Percentiles rank a stretch among this genome's conserved stretches.
Evolutionary conservation across 1,284 basidiomycete genomes (phyloP).

Genomic region (Erythrobasidium hasegawianum): DNA sequence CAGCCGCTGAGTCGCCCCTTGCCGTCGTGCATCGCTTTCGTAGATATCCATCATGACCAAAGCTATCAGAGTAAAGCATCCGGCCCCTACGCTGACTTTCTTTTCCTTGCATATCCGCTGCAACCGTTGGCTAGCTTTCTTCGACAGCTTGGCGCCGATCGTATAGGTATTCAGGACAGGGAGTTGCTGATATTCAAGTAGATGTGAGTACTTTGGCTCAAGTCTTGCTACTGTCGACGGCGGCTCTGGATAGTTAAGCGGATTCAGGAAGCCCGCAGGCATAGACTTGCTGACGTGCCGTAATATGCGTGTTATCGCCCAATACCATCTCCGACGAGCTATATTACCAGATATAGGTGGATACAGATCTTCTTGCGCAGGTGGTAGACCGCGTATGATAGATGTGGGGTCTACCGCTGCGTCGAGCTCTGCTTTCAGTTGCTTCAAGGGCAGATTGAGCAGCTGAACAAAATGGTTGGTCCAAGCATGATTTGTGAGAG

Average conservation of each 20-base stretch:
- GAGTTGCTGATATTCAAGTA: slow-evolving; percentile 9
- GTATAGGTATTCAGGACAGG: slow-evolving; percentile 15
- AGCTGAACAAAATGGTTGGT: slow-evolving; percentile 13
- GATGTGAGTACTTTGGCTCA: background rate
- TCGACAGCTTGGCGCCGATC: slow-evolving; percentile 2
- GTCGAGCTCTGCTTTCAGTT: background rate
- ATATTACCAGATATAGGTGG: slow-evolving; percentile 1
- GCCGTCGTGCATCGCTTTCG: background rate
- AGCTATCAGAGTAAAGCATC: slow-evolving; percentile 16
- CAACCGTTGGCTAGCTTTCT: background rate
- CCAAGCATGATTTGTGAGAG: slow-evolving; percentile 32
- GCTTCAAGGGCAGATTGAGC: background rate
- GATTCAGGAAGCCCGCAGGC: slow-evolving; percentile 21
- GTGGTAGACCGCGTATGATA: slow-evolving; percentile 4
- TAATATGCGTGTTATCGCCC: slow-evolving; percentile 19
- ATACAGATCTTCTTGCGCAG: slow-evolving; percentile 28
- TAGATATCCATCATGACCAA: slow-evolving; percentile 25
- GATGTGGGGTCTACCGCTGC: background rate
- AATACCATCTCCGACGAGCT: slow-evolving; percentile 27
- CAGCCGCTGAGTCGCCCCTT: background rate
- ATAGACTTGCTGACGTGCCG: slow-evolving; percentile 10
- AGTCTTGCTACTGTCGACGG: too few species aligned
- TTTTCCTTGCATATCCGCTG: slow-evolving; percentile 11
- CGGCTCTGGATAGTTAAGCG: background rate
- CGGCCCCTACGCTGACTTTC: slow-evolving; percentile 12